Evolutionary conservation across 176 grass and related monocot genomes (phyloP), one percentile per base, ranked within the genome.

Genomic region (Oryza punctata): DNA sequence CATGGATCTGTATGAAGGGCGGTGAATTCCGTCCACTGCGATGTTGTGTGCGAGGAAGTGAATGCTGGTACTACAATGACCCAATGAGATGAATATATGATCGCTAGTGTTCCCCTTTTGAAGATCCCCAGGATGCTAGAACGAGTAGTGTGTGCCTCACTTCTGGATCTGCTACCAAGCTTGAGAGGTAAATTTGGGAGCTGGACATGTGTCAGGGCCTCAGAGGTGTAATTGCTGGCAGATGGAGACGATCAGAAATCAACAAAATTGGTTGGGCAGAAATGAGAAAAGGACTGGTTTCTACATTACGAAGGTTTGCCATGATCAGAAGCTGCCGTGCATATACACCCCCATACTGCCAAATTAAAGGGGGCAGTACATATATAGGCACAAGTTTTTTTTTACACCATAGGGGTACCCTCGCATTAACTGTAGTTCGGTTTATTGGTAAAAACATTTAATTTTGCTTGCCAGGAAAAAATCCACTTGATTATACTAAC

Each of bases 51-150:
- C 16, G 61, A 23, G 23, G 63, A 85, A 73, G 52, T 89, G 81
- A 85, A 89, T 89, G 77, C 50, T 65, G 59, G 50, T n/a, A 49
- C 35, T 7, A 41, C 63, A 69, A 81, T 82, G 35, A 37, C n/a
- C n/a, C n/a, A n/a, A n/a, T n/a, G n/a, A n/a, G 2, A 32, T 32
- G 32, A 32, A 32, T 72, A 81, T 85, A 65, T 27, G 28, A 37
- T 52, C 71, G 73, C 49, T 32, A 19, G 52, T 47, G 76, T 76
- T 89, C 29, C 64, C 23, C 49, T 64, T 79, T 81, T 77, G 78
- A 85, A 77, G 88, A 89, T 85, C 82, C 71, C 83, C 32, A 72
- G 65, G 81, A 81, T 59, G 82, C 72, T 77, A 81, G 43, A 89
- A 72, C 72, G 76, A 65, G 77, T 52, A 52, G 28, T 43, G 72